Conservation (phyloP, 176 grass and related monocot species). For the Oryza brachyantha region DNA sequence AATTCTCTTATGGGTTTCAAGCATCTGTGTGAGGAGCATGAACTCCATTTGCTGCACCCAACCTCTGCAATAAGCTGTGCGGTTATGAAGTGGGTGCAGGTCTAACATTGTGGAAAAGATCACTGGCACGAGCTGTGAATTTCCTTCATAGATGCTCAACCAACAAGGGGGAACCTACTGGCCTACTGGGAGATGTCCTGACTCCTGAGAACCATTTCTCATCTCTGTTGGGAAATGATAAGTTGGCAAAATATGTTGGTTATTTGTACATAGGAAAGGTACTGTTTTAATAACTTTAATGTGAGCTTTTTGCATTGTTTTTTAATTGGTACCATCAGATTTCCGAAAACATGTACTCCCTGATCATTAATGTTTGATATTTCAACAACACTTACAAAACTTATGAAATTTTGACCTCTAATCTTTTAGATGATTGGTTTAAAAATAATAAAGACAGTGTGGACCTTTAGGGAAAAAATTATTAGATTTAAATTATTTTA, state of each 20-base stretch:
- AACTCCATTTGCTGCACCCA: not conserved
- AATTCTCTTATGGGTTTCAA: not conserved
- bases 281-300: not conserved
- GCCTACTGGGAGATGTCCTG: not conserved
- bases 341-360: not conserved
- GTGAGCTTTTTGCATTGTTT: not conserved
- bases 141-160: not conserved
- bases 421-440: too few species aligned
- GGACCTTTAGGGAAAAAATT: too few species aligned
- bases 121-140: not conserved
- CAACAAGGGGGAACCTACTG: not conserved
- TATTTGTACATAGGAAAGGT: not conserved
- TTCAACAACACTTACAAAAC: too few species aligned
- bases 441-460: too few species aligned
- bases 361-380: too few species aligned
- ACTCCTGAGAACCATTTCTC: not conserved
- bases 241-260: not conserved
- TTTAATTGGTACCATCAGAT: not conserved
- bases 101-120: conserved; percentile 9
- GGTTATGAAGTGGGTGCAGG: not conserved
- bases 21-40: not conserved
- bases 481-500: too few species aligned
- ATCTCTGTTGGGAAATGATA: not conserved
- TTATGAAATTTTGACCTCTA: too few species aligned
- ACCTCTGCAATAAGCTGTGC: not conserved